phyloP scores from a whole-genome alignment of 2,329 filamentous ascomycete species.

The Cladophialophora bantiana region DNA sequence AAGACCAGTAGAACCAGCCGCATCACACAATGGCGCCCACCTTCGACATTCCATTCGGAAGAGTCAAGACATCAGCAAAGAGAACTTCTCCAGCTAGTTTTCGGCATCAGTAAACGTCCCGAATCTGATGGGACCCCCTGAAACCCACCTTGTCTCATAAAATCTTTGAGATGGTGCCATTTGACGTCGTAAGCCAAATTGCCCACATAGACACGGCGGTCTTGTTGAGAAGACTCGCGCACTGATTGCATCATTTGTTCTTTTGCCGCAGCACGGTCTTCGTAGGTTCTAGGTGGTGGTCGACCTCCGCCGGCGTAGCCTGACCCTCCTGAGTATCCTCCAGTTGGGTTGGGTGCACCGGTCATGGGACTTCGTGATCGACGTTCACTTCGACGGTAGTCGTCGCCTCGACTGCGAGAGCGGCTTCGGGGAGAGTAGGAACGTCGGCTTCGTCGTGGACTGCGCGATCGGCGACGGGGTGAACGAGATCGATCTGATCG shows the following conservation, averaged over 20 bases:
- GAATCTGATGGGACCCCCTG: constrained; percentile 1
- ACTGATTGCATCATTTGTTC: constrained; percentile 97
- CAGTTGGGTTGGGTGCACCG: constrained; percentile 67
- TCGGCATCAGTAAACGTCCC: constrained; percentile 43
- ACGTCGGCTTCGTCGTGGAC: constrained; percentile 76
- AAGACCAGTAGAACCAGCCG: constrained; percentile 80
- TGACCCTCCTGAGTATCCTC: constrained; percentile 69
- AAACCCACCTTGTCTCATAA: constrained; percentile 91
- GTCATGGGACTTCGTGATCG: constrained; percentile 88
- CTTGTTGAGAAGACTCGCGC: constrained; percentile 94
- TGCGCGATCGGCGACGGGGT: constrained; percentile 76
- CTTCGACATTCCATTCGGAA: constrained; percentile 99
- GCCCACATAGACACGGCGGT: constrained; percentile 98
- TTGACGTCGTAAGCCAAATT: constrained; percentile 99
- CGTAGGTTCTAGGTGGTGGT: constrained; percentile 74
- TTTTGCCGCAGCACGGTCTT: constrained; percentile 82
- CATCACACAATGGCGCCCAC: constrained; percentile 93
- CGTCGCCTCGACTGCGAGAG: constrained; percentile 75
- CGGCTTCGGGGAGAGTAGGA: constrained; percentile 81
- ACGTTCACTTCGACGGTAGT: constrained; percentile 76
- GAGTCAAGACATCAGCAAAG: constrained; percentile 98
- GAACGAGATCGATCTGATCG: constrained; percentile 76
- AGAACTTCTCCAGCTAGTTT: constrained; percentile 92
- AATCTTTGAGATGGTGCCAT: constrained; percentile 99
- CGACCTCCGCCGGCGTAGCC: constrained; percentile 63